phyloP scores from a whole-genome alignment of 2,329 filamentous ascomycete species.

The Botrytis cinerea region DNA sequence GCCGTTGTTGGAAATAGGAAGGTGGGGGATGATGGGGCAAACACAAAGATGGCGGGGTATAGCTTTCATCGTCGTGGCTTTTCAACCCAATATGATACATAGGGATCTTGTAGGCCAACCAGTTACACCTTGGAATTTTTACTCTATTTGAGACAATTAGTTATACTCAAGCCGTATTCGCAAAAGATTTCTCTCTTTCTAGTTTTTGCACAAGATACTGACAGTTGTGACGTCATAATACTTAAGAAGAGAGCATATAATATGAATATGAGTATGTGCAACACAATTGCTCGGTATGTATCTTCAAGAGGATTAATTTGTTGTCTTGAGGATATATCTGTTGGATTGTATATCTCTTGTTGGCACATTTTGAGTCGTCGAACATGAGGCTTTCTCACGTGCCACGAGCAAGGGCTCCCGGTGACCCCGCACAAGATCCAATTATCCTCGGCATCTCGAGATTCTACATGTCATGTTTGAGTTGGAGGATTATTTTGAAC shows the following conservation, averaged over 20 bases:
- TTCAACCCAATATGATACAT: not conserved
- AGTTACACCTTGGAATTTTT: not conserved
- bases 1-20: not conserved
- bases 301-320: not conserved
- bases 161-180: not conserved
- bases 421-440: slow-evolving; percentile 3
- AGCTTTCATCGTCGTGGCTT: not conserved
- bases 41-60: not conserved
- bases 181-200: not conserved
- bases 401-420: not conserved
- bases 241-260: too few species aligned
- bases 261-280: not conserved
- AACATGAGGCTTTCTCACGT: not conserved
- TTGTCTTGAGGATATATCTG: not conserved
- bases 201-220: not conserved
- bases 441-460: slow-evolving; percentile 7
- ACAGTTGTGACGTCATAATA: not conserved
- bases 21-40: not conserved
- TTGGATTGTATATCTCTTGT: not conserved
- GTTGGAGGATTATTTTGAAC: not conserved
- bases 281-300: not conserved
- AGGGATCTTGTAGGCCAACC: not conserved
- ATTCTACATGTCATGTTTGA: not conserved
- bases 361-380: not conserved
- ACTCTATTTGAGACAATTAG: not conserved